These are phyloP conservation scores for Colletotrichum higginsianum DNA, from an alignment of 2,329 filamentous ascomycete genomes.

Conservation along the genomic window DNA sequence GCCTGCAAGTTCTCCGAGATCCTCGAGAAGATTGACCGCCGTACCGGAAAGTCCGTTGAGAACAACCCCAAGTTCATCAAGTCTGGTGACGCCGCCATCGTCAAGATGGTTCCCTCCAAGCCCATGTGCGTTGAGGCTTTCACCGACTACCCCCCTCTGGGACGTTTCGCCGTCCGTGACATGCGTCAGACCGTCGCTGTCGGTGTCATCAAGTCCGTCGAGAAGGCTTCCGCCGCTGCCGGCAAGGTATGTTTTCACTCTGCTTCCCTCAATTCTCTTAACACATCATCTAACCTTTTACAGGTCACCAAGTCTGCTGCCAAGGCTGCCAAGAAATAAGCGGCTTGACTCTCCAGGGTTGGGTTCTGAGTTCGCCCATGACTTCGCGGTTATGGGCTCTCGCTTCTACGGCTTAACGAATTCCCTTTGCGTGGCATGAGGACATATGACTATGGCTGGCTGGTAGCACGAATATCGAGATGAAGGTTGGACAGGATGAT, in stretches of 20 bases:
- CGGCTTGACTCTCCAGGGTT: constrained; percentile 45
- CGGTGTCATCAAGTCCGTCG: constrained; percentile 93
- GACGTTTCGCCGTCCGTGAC: constrained; percentile 99
- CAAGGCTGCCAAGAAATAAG: constrained; percentile 84
- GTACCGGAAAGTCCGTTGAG: constrained; percentile 98
- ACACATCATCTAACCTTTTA: constrained; percentile 5
- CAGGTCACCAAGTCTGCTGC: constrained; percentile 77
- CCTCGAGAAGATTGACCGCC: constrained; percentile 99
- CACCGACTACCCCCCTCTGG: constrained; percentile 99
- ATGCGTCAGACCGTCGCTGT: constrained; percentile 93
- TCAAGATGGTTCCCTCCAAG: constrained; percentile 99
- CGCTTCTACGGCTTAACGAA: constrained; percentile 63
- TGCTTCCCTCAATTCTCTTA: constrained; percentile 46
- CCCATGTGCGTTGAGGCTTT: constrained; percentile 99
- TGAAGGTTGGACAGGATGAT: constrained; percentile 56
- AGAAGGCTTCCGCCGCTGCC: constrained; percentile 70
- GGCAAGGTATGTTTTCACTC: constrained; percentile 68
- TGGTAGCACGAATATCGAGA: constrained; percentile 59
- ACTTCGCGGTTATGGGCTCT: constrained; percentile 44
- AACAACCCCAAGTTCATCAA: constrained; percentile 99
- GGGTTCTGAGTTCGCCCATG: constrained; percentile 36
- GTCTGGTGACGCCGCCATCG: constrained; percentile 99
- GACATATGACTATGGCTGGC: constrained; percentile 57
- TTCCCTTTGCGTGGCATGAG: constrained; percentile 61
- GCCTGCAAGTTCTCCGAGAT: constrained; percentile 99